Conservation (phyloP, 768 basidiomycete species). For the Tylopilus felleus region DNA sequence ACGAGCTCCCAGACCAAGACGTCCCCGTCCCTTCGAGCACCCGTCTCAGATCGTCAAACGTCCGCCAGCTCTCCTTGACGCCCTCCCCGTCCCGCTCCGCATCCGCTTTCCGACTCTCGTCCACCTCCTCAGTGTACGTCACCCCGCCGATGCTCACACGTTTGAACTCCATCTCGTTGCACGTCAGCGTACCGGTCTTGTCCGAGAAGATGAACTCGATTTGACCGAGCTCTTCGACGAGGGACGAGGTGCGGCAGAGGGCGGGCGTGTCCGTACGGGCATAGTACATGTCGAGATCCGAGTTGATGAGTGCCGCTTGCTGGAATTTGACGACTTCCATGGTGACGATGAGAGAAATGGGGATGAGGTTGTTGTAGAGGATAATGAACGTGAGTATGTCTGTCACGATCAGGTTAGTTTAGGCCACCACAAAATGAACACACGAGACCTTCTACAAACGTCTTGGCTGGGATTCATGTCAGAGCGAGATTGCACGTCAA, state of each 20-base stretch:
- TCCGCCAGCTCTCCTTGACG: slow-evolving; percentile 59
- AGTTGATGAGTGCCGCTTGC: slow-evolving; percentile 96
- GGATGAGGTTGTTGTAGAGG: slow-evolving; percentile 98
- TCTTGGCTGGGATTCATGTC: slow-evolving; percentile 47
- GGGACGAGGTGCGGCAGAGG: slow-evolving; percentile 93
- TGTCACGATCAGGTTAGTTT: slow-evolving; percentile 28
- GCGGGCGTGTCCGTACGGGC: slow-evolving; percentile 93
- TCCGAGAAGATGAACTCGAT: slow-evolving; percentile 96
- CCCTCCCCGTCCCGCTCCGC: slow-evolving; percentile 38
- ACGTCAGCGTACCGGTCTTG: slow-evolving; percentile 92
- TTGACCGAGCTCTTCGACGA: slow-evolving; percentile 98
- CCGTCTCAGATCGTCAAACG: slow-evolving; percentile 70
- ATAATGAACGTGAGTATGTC: slow-evolving; percentile 99
- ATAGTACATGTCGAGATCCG: slow-evolving; percentile 98
- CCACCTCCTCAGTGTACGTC: slow-evolving; percentile 87
- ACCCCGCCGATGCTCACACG: slow-evolving; percentile 86
- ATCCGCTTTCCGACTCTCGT: slow-evolving; percentile 75
- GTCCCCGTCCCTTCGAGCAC: slow-evolving; percentile 43
- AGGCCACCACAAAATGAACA: neutral
- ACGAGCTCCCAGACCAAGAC: neutral
- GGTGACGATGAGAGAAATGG: slow-evolving; percentile 97
- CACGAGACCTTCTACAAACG: slow-evolving; percentile 76
- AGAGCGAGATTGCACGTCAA: neutral
- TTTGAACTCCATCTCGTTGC: slow-evolving; percentile 98
- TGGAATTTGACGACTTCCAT: slow-evolving; percentile 99